Base-by-base conservation (phyloP, 768 basidiomycete genomes). In the Termitomyces sp. region DNA sequence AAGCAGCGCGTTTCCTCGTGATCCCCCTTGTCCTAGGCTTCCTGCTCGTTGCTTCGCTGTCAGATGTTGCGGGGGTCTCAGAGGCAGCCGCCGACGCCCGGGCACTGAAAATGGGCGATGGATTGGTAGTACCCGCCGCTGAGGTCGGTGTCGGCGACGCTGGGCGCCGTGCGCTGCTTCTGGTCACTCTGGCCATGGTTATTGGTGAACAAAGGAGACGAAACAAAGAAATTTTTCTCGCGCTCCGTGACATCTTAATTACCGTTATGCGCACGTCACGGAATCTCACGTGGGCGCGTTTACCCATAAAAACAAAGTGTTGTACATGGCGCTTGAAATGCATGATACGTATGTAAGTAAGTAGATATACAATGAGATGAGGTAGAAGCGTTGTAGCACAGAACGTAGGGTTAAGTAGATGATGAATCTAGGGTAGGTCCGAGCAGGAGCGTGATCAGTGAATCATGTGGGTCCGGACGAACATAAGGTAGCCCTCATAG, bases 401-500 rank as follows among this genome's bases (percentile, higher is more conserved):
- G 27, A 21, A 6, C 21, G 6, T 9, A 27, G 14, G 25, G 8
- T 17, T 29, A 7, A 31, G 48, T 29, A 48, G 19, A 21, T 23
- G 11, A 21, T 46, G n/a, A 42, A 14, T 45, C 25, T 43, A 35
- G 25, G 31, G 27, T 55, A 38, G 11, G 23, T 23, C 8, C 31
- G 34, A 7, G 14, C 11, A 40, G 6, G 6, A 23, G 19, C 25
- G 41, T 38, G 12, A 35, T 43, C 21, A 46, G 47, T n/a, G 37
- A 43, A 17, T 51, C 48, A 43, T 27, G 42, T 7, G 54, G 53
- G 58, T 73, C 68, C 75, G 78, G 65, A 84, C 77, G 56, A 86
- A 75, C 65, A 90, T 81, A 29, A 92, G 72, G 23, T 86, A 69
- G 41, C 86, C 86, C 69, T 96, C 95, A 61, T 95, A 97, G 0